A percentile compares a stretch with the other conserved stretches of the same genome.
phyloP scores from a whole-genome alignment of 73 alveolate species.

The Diophrys sp. region DNA sequence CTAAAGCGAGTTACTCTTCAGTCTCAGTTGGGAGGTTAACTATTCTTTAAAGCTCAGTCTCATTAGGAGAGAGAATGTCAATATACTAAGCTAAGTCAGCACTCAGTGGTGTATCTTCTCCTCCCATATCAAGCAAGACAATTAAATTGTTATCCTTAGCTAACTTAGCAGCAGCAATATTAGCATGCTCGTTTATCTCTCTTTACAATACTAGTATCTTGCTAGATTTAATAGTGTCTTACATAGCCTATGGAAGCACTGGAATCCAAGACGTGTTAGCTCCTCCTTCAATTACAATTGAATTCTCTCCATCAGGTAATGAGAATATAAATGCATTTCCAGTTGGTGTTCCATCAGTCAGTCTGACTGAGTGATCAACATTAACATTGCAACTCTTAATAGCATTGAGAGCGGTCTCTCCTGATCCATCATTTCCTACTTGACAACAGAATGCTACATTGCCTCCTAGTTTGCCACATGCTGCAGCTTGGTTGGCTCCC shows the following conservation, averaged over 20 bases:
- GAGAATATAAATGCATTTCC: constrained; percentile 59
- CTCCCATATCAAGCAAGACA: constrained; percentile 61
- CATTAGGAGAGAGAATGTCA: constrained; percentile 65
- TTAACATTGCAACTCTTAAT: constrained; percentile 26
- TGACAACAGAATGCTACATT: constrained; percentile 5
- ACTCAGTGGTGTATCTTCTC: constrained; percentile 50
- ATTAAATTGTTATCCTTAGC: constrained; percentile 47
- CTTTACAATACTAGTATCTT: constrained; percentile 45
- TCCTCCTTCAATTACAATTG: constrained; percentile 58
- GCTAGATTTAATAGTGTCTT: constrained; percentile 8
- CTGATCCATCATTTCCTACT: constrained; percentile 52
- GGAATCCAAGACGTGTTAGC: constrained; percentile 44
- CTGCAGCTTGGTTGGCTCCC: constrained; percentile 42
- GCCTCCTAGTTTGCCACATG: constrained; percentile 23
- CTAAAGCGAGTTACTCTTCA: constrained; percentile 11
- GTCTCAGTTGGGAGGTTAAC: constrained; percentile 11
- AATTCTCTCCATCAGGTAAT: constrained; percentile 57
- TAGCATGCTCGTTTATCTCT: constrained; percentile 58
- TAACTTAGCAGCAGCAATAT: constrained; percentile 53
- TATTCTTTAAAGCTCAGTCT: constrained; percentile 58
- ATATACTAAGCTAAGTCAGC: constrained; percentile 29
- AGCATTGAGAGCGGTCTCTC: constrained; percentile 25
- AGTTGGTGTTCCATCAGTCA: constrained; percentile 28
- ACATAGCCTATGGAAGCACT: constrained; percentile 8
- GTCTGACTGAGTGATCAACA: constrained; percentile 7